Conservation (phyloP, 192 early-diverging fungal species). For the Gonapodya sp. region DNA sequence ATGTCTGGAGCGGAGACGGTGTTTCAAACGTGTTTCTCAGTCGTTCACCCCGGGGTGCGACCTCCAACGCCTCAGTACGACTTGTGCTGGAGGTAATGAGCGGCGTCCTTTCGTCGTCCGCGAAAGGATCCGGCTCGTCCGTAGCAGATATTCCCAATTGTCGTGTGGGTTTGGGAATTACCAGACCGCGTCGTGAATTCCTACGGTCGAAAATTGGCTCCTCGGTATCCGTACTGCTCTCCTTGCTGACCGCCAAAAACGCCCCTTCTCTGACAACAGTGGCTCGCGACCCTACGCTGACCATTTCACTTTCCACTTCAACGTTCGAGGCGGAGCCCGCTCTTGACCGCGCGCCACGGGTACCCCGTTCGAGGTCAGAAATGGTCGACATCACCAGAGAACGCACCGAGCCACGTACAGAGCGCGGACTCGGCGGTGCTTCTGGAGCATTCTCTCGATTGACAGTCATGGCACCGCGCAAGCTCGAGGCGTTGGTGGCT, state of each 20-base stretch:
- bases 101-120: background rate
- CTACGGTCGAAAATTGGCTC: background rate
- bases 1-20: background rate
- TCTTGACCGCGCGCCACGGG: background rate
- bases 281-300: background rate
- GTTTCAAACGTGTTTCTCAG: background rate
- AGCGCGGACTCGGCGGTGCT: background rate
- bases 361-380: background rate
- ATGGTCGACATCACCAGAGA: background rate
- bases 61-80: no score
- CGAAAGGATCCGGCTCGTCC: background rate
- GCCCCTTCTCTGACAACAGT: background rate
- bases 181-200: background rate
- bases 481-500: no score
- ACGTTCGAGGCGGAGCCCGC: background rate
- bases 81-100: no score
- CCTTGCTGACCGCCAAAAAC: background rate
- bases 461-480: no score
- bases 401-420: background rate
- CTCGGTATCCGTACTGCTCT: background rate
- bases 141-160: background rate
- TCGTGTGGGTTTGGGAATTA: background rate
- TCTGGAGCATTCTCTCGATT: background rate
- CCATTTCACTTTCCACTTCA: background rate
- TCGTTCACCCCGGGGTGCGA: background rate